Evolutionary conservation across 2,329 filamentous ascomycete species (phyloP).

Genomic region (Colletotrichum plurivorum): DNA sequence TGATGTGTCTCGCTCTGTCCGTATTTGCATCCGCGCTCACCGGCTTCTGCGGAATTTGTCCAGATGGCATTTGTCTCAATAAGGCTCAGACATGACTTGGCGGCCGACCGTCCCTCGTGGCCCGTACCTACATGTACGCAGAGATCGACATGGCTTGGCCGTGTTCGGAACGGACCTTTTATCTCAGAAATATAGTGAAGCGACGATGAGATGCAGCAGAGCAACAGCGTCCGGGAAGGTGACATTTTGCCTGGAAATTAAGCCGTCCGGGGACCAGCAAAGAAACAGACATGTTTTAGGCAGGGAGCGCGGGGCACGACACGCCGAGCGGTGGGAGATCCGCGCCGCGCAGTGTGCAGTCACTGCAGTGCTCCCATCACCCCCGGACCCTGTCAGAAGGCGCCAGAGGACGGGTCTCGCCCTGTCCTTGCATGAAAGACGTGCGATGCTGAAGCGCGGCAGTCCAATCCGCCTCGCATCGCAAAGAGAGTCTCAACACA

Average conservation of each 20-base stretch:
- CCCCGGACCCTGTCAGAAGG: conserved; percentile 28
- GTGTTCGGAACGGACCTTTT: conserved; percentile 27
- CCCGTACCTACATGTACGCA: conserved; percentile 7
- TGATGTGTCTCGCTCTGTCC: not conserved
- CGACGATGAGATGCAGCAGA: conserved; percentile 19
- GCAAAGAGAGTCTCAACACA: conserved; percentile 20
- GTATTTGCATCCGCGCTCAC: not conserved
- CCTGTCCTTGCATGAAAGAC: conserved; percentile 33
- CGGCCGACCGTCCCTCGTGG: conserved; percentile 12
- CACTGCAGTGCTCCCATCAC: not conserved
- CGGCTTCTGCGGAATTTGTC: not conserved
- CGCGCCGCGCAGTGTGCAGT: not conserved
- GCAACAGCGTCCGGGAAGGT: conserved; percentile 7
- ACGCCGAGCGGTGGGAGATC: conserved; percentile 20
- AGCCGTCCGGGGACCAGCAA: conserved; percentile 1
- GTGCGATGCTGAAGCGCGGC: conserved; percentile 17
- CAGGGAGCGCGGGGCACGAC: conserved; percentile 22
- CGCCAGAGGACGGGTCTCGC: conserved; percentile 12
- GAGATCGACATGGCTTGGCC: conserved; percentile 28
- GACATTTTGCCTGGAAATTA: conserved; percentile 22
- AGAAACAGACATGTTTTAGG: conserved; percentile 19
- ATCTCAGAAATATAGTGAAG: conserved; percentile 1
- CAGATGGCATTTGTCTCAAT: conserved; percentile 2
- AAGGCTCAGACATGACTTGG: conserved; percentile 22
- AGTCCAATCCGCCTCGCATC: conserved; percentile 15